phyloP scores from a whole-genome alignment of 169 alveolate species.

The Amoebophrya sp. region DNA sequence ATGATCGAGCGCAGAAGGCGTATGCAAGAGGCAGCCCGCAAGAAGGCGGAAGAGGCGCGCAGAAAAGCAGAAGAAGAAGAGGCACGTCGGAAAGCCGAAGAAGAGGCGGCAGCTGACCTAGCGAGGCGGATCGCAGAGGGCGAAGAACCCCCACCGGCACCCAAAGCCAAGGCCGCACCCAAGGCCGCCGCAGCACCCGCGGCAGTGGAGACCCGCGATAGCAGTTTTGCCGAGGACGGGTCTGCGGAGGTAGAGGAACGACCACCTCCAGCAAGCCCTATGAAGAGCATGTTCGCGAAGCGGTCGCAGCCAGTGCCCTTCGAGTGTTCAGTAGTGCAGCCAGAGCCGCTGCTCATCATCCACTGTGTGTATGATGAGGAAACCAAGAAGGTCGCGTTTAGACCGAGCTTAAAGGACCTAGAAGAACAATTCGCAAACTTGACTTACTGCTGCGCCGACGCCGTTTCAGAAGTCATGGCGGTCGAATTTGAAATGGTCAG shows the following conservation, averaged over 20 bases:
- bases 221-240: background rate
- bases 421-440: background rate
- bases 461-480: background rate
- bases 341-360: background rate
- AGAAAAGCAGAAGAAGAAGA: background rate
- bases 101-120: background rate
- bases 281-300: background rate
- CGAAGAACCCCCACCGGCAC: background rate
- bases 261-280: too few relatives aligned
- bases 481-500: background rate
- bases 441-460: background rate
- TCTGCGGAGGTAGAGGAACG: background rate
- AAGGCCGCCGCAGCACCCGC: background rate
- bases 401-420: background rate
- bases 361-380: background rate
- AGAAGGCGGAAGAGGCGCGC: background rate
- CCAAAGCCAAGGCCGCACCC: background rate
- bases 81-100: background rate
- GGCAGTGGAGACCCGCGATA: background rate
- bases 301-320: background rate
- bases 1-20: background rate
- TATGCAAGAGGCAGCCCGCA: background rate
- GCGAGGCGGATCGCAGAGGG: background rate
- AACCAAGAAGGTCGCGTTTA: background rate
- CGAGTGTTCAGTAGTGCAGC: background rate